Evolutionary conservation across 164 flowering plant species (phyloP).

Genomic region (Macadamia integrifolia): DNA sequence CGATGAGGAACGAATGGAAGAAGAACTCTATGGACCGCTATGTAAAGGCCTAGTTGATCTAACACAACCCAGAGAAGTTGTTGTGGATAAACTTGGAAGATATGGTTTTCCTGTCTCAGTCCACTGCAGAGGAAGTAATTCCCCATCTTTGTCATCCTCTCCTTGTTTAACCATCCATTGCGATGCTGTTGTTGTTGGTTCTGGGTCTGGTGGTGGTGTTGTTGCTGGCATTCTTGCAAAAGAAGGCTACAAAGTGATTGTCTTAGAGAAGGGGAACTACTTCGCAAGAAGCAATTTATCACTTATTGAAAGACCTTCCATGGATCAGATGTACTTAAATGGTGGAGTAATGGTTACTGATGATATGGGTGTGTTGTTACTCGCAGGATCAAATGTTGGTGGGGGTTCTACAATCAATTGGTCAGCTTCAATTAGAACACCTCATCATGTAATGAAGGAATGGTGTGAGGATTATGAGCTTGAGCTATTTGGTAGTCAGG

Average conservation of each 20-base stretch:
- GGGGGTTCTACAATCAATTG: slow-evolving; percentile 85
- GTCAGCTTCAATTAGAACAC: slow-evolving; percentile 75
- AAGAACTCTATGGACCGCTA: slow-evolving; percentile 47
- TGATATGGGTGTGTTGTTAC: slow-evolving; percentile 36
- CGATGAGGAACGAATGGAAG: slow-evolving; percentile 11
- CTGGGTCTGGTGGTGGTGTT: slow-evolving; percentile 84
- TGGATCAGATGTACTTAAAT: slow-evolving; percentile 63
- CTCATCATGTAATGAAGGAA: slow-evolving; percentile 48
- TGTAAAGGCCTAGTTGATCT: slow-evolving; percentile 39
- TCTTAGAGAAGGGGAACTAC: slow-evolving; percentile 78
- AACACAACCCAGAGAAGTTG: slow-evolving; percentile 14
- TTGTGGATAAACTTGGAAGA: slow-evolving; percentile 20
- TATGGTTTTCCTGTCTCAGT: slow-evolving; percentile 33
- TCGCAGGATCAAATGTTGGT: slow-evolving; percentile 85
- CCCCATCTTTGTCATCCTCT: no score
- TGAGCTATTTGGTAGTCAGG: slow-evolving; percentile 49
- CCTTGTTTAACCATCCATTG: slow-evolving; percentile 42
- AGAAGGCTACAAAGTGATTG: slow-evolving; percentile 77
- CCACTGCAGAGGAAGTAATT: background rate
- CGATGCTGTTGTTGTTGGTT: slow-evolving; percentile 79
- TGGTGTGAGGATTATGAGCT: slow-evolving; percentile 46
- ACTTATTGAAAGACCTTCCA: slow-evolving; percentile 61
- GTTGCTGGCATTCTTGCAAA: slow-evolving; percentile 68
- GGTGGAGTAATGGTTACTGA: slow-evolving; percentile 47
- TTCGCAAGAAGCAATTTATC: slow-evolving; percentile 52